phyloP scores from a whole-genome alignment of 371 early-diverging fungal species.

The Thermomucor indicae-seudaticae region DNA sequence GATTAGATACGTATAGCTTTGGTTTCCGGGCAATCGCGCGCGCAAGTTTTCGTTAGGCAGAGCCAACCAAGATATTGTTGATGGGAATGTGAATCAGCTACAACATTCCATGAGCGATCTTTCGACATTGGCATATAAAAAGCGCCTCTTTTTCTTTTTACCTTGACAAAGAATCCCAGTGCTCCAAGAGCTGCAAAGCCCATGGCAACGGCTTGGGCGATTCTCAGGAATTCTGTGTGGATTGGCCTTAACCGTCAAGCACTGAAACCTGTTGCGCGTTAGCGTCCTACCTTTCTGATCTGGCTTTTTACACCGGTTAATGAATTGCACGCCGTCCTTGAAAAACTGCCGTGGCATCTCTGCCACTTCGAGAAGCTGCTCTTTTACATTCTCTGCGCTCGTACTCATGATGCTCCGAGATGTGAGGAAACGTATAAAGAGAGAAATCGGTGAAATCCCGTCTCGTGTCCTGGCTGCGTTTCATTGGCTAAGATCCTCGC shows the following conservation, averaged over 20 bases:
- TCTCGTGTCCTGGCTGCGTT: no score
- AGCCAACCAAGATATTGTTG: conserved; percentile 96
- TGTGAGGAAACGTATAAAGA: no score
- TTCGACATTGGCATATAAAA: neutral
- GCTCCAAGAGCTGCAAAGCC: conserved; percentile 98
- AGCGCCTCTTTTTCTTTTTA: no score
- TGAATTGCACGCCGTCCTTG: conserved; percentile 86
- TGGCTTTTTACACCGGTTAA: conserved; percentile 96
- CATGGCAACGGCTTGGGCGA: conserved; percentile 91
- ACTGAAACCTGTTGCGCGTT: neutral
- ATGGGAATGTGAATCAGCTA: conserved; percentile 97
- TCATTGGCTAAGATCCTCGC: no score
- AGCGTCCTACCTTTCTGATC: conserved; percentile 80
- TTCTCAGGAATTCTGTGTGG: conserved; percentile 83
- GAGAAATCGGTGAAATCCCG: no score
- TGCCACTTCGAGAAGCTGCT: conserved; percentile 53
- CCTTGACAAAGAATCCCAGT: conserved; percentile 97
- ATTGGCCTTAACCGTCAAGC: neutral
- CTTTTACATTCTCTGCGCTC: conserved; percentile 33
- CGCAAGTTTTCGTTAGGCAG: conserved; percentile 42
- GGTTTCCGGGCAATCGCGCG: no score
- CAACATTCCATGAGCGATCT: neutral
- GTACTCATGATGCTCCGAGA: no score
- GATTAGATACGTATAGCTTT: no score
- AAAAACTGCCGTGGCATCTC: conserved; percentile 88